Conservation (phyloP, 441 rosid species). For the Isatis lusitanica region DNA sequence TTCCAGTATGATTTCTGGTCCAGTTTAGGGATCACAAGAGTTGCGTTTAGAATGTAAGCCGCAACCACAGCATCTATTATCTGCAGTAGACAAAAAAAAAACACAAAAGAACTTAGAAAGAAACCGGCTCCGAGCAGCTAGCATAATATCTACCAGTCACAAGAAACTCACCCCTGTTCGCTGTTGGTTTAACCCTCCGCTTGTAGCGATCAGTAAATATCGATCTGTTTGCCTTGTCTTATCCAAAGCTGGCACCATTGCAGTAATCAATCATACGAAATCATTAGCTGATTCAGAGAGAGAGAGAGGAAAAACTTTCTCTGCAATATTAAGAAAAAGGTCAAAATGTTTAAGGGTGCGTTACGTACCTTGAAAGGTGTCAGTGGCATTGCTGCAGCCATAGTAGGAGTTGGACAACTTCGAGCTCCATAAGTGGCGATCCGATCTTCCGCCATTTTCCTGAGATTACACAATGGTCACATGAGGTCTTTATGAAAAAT, state of each 20-base stretch:
- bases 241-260: conserved; percentile 41
- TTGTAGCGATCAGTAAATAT: conserved; percentile 63
- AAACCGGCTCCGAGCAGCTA: not conserved
- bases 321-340: too few relatives aligned
- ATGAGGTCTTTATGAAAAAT: not conserved
- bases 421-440: conserved; percentile 68
- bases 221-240: conserved; percentile 48
- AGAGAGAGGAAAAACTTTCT: not conserved
- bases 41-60: conserved; percentile 69
- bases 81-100: conserved; percentile 38
- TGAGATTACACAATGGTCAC: conserved; percentile 11
- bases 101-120: not conserved
- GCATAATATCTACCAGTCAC: not conserved
- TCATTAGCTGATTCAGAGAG: not conserved
- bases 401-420: conserved; percentile 56
- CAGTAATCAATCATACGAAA: not conserved
- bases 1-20: conserved; percentile 76
- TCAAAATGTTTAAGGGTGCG: not conserved
- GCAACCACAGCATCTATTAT: conserved; percentile 68
- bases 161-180: conserved; percentile 64
- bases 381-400: conserved; percentile 76
- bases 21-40: conserved; percentile 65
- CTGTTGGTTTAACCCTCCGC: conserved; percentile 80
- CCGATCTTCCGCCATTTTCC: conserved; percentile 49
- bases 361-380: conserved; percentile 52